These are phyloP conservation scores for Hypoxylon rubiginosum DNA, from an alignment of 2,329 filamentous ascomycete species.

Conservation along the genomic window DNA sequence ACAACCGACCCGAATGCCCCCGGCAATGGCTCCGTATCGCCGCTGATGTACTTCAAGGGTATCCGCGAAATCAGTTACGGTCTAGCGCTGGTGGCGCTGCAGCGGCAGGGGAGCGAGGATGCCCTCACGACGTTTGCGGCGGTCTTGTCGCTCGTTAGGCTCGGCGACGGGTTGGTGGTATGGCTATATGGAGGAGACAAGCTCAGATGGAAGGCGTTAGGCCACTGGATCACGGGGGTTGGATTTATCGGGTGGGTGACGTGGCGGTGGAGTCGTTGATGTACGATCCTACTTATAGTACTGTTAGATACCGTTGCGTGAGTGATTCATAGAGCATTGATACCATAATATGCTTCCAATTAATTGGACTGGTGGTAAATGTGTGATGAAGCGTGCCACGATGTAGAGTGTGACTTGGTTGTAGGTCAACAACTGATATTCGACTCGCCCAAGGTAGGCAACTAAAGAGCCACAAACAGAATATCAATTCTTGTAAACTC, in stretches of 20 bases:
- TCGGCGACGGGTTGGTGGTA: constrained; percentile 53
- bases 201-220: constrained; percentile 23
- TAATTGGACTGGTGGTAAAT: background rate
- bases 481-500: background rate
- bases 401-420: background rate
- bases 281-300: background rate
- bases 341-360: too few species aligned
- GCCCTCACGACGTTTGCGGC: constrained; percentile 51
- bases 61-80: constrained; percentile 54
- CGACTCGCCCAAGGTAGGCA: background rate
- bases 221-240: constrained; percentile 31
- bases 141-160: constrained; percentile 49
- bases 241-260: constrained; percentile 25
- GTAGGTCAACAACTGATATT: background rate
- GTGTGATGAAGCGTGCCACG: background rate
- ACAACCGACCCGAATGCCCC: background rate
- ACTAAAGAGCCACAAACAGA: background rate
- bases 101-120: constrained; percentile 48
- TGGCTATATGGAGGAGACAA: constrained; percentile 50
- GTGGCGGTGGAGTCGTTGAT: constrained; percentile 19
- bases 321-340: background rate
- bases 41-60: constrained; percentile 55
- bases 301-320: background rate
- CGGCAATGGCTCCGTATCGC: constrained; percentile 39
- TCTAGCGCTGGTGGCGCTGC: constrained; percentile 47